These are phyloP conservation scores for Tephrocybe sp. DNA, from an alignment of 768 basidiomycete species.

Conservation along the genomic window DNA sequence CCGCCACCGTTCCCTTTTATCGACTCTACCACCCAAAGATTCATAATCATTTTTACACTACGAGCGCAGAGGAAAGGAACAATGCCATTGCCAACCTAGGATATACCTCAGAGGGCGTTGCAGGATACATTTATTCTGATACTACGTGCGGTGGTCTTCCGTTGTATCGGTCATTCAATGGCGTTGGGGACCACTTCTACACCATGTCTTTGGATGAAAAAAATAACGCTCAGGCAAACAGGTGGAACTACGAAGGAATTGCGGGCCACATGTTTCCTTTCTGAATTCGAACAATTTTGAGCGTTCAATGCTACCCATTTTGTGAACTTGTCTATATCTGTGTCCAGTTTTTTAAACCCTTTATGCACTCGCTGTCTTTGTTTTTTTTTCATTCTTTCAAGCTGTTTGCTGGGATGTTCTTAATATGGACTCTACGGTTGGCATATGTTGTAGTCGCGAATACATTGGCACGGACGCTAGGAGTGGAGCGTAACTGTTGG, in stretches of 20 bases:
- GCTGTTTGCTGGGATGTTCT: too few species aligned
- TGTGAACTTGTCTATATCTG: too few species aligned
- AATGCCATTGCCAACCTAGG: conserved; percentile 11
- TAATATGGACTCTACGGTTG: too few species aligned
- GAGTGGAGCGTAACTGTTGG: too few species aligned
- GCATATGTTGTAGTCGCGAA: too few species aligned
- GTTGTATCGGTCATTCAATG: conserved; percentile 22
- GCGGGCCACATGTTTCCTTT: conserved; percentile 19
- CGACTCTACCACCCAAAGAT: conserved; percentile 11
- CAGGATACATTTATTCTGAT: conserved; percentile 17
- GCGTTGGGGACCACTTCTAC: conserved; percentile 23
- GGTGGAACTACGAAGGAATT: conserved; percentile 17
- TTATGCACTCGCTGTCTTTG: too few species aligned
- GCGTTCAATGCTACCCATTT: too few species aligned
- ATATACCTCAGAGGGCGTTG: conserved; percentile 16
- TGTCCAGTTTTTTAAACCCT: too few species aligned
- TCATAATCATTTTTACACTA: conserved; percentile 25
- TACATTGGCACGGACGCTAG: too few species aligned
- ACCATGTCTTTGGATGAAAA: conserved; percentile 20
- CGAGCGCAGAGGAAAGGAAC: conserved; percentile 12
- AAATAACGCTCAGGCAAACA: conserved; percentile 9
- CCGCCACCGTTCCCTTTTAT: conserved; percentile 19
- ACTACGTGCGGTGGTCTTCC: conserved; percentile 13
- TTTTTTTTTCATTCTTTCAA: too few species aligned
- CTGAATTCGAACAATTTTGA: not conserved